Evolutionary conservation across 179 eudicot species (phyloP).

Genomic region (Patellifolia procumbens): DNA sequence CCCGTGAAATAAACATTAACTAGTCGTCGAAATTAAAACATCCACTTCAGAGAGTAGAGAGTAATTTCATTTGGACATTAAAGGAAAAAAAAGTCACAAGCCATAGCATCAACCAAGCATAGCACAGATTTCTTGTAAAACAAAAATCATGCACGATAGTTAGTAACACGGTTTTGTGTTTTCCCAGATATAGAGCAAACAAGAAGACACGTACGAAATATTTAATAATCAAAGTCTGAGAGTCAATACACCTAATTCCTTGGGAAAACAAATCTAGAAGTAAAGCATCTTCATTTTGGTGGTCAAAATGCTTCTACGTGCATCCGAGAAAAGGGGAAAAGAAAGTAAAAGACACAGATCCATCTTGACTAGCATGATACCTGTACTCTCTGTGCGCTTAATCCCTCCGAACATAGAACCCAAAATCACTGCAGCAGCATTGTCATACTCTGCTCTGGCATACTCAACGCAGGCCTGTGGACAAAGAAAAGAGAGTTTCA

Average conservation of each 20-base stretch:
- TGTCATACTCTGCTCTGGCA: conserved; percentile 53
- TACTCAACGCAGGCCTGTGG: conserved; percentile 69
- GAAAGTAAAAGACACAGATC: not conserved
- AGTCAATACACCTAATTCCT: too few relatives aligned
- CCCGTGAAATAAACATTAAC: not conserved
- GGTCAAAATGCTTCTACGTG: not conserved
- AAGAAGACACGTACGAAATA: not conserved
- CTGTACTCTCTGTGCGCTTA: conserved; percentile 46
- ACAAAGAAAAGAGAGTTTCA: conserved; percentile 8
- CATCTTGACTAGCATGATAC: conserved; percentile 34
- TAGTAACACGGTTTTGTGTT: not conserved
- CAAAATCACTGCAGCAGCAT: conserved; percentile 60
- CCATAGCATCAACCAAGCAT: not conserved
- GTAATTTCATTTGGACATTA: not conserved
- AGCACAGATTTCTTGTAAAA: not conserved
- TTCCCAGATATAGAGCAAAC: not conserved
- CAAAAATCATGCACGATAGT: not conserved
- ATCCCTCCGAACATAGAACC: conserved; percentile 67
- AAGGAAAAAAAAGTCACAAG: not conserved
- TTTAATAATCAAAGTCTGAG: not conserved
- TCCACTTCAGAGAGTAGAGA: not conserved
- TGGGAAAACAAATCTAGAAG: not conserved
- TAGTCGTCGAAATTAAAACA: not conserved
- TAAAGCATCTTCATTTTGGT: not conserved
- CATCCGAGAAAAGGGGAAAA: not conserved